phyloP scores from a whole-genome alignment of 2,329 filamentous ascomycete genomes.

The Trichoderma atroviride region DNA sequence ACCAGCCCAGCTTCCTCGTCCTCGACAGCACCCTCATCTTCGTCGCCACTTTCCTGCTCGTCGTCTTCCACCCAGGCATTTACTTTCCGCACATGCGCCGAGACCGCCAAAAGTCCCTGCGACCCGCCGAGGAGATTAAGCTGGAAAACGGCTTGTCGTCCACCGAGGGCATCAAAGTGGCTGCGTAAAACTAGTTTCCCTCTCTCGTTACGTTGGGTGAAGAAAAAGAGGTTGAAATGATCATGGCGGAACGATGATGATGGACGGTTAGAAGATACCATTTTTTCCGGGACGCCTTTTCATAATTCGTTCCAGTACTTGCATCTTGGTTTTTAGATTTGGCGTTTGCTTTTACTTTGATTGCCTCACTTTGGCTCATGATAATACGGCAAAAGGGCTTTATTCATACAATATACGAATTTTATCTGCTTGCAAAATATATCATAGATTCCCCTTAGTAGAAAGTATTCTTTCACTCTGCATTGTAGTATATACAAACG shows the following conservation, averaged over 20 bases:
- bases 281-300: constrained; percentile 17
- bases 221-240: neutral
- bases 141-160: constrained; percentile 34
- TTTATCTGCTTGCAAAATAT: neutral
- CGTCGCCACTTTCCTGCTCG: constrained; percentile 53
- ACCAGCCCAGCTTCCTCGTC: constrained; percentile 61
- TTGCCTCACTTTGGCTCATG: neutral
- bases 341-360: constrained; percentile 10
- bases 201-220: neutral
- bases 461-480: neutral
- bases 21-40: constrained; percentile 58
- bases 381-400: neutral
- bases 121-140: constrained; percentile 31
- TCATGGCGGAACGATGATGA: neutral
- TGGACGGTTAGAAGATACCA: neutral
- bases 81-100: constrained; percentile 58
- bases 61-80: constrained; percentile 56
- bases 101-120: constrained; percentile 28
- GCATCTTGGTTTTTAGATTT: constrained; percentile 26
- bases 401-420: neutral
- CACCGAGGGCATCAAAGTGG: constrained; percentile 32
- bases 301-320: neutral
- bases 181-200: neutral
- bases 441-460: constrained; percentile 10
- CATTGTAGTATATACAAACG: neutral